These are phyloP conservation scores for Theobroma cacao DNA, from an alignment of 345 rosid species.

Conservation along the genomic window DNA sequence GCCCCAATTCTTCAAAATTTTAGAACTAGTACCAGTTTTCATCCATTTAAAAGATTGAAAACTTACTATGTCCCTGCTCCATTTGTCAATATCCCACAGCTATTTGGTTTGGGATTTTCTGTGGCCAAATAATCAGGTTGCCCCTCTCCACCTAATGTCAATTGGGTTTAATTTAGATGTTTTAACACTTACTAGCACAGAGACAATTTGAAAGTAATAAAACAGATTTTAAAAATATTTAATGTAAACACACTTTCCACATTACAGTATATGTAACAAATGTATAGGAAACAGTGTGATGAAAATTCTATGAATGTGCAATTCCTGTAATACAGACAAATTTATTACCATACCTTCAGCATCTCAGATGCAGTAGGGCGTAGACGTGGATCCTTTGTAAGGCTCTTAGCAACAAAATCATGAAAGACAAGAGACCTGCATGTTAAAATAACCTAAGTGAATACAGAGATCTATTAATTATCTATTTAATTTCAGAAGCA, in stretches of 20 bases:
- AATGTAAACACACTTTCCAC: neutral
- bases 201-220: neutral
- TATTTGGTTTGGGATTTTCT: neutral
- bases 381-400: constrained; percentile 90
- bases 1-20: too few species aligned
- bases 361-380: constrained; percentile 97
- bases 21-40: too few species aligned
- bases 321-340: neutral
- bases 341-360: constrained; percentile 69
- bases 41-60: too few species aligned
- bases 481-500: neutral
- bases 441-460: constrained; percentile 13
- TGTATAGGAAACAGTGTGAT: neutral
- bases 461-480: constrained; percentile 6
- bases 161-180: neutral
- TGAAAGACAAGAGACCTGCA: constrained; percentile 95
- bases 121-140: neutral
- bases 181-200: neutral
- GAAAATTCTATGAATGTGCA: neutral
- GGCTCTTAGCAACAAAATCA: constrained; percentile 97
- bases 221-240: neutral
- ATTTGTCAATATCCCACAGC: neutral
- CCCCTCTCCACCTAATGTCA: neutral
- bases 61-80: neutral
- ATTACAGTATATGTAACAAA: neutral